Percentiles rank a stretch among this genome's conserved stretches.
Conservation (phyloP, 2,329 filamentous ascomycete species). For the Stenocarpella maydis region DNA sequence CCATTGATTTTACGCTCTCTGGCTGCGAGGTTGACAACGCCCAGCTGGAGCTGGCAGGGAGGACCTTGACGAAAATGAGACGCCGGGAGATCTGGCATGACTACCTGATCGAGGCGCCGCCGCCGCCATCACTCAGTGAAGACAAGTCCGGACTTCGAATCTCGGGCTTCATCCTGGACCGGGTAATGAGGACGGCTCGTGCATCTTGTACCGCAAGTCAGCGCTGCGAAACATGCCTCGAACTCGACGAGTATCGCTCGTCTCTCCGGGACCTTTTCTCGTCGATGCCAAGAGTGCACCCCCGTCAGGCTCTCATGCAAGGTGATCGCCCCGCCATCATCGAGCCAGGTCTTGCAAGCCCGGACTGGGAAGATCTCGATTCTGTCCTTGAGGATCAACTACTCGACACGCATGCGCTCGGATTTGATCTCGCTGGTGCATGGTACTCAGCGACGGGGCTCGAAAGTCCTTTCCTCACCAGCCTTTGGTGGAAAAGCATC, state of each 20-base stretch:
- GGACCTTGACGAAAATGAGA: conserved; percentile 5
- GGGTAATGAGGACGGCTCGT: neutral
- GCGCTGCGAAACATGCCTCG: neutral
- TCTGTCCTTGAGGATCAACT: neutral
- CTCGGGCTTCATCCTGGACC: conserved; percentile 9
- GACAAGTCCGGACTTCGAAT: conserved; percentile 2
- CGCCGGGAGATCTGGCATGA: conserved; percentile 6
- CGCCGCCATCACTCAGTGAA: conserved; percentile 3
- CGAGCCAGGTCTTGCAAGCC: conserved; percentile 1
- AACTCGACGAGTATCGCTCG: neutral
- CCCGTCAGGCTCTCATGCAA: conserved; percentile 4
- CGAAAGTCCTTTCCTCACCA: neutral
- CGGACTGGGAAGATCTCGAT: neutral
- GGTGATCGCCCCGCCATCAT: neutral
- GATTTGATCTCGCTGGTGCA: neutral
- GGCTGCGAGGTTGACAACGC: conserved; percentile 13
- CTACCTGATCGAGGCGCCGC: neutral
- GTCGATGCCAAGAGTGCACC: neutral
- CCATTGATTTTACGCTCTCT: conserved; percentile 10
- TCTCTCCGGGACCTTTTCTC: neutral
- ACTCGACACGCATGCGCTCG: neutral
- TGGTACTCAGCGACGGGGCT: conserved; percentile 18
- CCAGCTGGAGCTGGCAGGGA: neutral
- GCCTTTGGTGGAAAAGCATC: conserved; percentile 18
- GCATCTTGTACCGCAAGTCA: neutral